phyloP scores from a whole-genome alignment of 768 basidiomycete species.

The Kwoniella shandongensis region DNA sequence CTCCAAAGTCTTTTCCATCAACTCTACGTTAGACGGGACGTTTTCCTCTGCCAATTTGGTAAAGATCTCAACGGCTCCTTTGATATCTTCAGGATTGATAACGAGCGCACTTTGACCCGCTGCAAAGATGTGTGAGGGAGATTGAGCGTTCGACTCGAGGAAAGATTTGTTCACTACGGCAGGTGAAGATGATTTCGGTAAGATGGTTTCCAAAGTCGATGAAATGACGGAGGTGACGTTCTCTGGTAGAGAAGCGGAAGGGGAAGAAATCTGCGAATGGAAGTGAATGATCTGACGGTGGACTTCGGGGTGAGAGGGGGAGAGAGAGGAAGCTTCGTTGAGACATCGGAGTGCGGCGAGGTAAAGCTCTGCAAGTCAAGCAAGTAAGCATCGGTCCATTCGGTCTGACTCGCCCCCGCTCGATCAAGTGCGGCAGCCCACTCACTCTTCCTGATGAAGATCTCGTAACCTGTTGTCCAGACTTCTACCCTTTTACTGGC shows the following conservation, averaged over 20 bases:
- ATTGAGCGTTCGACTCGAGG: slow-evolving; percentile 62
- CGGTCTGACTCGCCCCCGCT: no score
- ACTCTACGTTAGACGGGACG: slow-evolving; percentile 21
- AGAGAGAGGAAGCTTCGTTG: slow-evolving; percentile 60
- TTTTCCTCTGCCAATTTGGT: slow-evolving; percentile 15
- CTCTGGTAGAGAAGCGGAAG: slow-evolving; percentile 57
- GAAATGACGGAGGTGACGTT: slow-evolving; percentile 61
- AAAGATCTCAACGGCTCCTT: slow-evolving; percentile 11
- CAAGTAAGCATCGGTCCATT: slow-evolving; percentile 6
- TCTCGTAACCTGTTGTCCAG: slow-evolving; percentile 76
- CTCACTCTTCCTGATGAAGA: slow-evolving; percentile 76
- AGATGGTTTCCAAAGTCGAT: slow-evolving; percentile 58
- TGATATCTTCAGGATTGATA: slow-evolving; percentile 8
- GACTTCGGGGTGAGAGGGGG: slow-evolving; percentile 64
- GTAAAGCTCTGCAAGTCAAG: slow-evolving; percentile 64
- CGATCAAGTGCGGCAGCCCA: slow-evolving; percentile 17
- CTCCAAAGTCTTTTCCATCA: slow-evolving; percentile 18
- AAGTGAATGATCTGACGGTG: slow-evolving; percentile 72
- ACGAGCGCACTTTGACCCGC: slow-evolving; percentile 60
- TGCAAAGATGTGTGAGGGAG: slow-evolving; percentile 63
- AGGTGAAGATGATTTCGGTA: slow-evolving; percentile 63
- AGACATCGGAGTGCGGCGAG: slow-evolving; percentile 75
- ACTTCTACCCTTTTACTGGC: slow-evolving; percentile 63
- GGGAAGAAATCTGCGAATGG: slow-evolving; percentile 60
- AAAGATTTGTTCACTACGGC: slow-evolving; percentile 73